These are phyloP conservation scores for Aureobasidium sp. DNA, from an alignment of 2,329 filamentous ascomycete species.

Conservation along the genomic window DNA sequence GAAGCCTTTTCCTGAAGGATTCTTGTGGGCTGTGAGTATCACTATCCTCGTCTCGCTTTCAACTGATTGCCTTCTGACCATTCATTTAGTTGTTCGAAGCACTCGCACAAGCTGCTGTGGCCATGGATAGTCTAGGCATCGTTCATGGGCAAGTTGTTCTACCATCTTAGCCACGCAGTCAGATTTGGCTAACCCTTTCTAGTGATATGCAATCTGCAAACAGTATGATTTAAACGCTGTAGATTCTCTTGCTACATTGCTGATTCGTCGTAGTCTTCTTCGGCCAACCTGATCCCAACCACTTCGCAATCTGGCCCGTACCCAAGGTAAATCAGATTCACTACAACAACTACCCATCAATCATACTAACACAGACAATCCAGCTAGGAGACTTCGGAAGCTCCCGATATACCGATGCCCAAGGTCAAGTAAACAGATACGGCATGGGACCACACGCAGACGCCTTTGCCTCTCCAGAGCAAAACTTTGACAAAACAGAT, in stretches of 20 bases:
- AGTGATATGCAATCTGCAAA: conserved; percentile 1
- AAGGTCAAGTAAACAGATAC: not conserved
- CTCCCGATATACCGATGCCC: not conserved
- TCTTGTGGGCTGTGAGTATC: conserved; percentile 1
- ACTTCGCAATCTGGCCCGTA: not conserved
- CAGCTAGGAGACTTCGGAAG: conserved; percentile 5
- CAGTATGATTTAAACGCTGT: not conserved
- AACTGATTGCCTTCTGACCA: not conserved
- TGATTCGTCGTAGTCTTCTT: not conserved
- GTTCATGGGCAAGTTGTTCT: not conserved
- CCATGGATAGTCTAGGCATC: not conserved
- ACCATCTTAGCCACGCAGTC: not conserved
- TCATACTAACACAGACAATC: not conserved
- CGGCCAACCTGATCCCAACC: not conserved
- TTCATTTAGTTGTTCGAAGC: not conserved
- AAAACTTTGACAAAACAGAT: not conserved
- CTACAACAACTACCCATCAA: no score
- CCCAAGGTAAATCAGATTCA: not conserved
- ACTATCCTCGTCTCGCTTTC: no score
- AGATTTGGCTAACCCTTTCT: not conserved
- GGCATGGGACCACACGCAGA: not conserved
- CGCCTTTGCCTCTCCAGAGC: not conserved
- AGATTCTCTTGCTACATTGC: not conserved
- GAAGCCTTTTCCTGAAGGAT: conserved; percentile 1
- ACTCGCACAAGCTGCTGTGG: conserved; percentile 4